These are phyloP conservation scores for Tulasnella sp. DNA, from an alignment of 768 basidiomycete genomes.

Conservation along the genomic window DNA sequence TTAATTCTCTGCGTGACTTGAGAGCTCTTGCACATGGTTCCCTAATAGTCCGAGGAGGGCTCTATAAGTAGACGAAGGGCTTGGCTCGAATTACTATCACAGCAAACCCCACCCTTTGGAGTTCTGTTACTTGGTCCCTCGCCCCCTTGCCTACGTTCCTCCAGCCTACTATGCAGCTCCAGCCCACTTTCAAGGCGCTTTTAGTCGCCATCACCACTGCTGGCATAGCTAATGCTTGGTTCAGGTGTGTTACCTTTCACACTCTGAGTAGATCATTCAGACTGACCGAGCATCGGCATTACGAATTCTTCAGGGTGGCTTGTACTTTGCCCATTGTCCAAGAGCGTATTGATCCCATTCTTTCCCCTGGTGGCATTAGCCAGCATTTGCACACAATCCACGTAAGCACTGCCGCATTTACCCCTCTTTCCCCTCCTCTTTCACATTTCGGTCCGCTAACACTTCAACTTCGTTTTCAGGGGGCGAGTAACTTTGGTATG, in stretches of 20 bases:
- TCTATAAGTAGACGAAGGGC: too few relatives aligned
- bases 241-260: background rate
- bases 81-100: too few relatives aligned
- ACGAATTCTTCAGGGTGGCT: background rate
- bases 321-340: constrained; percentile 7
- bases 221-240: constrained; percentile 6
- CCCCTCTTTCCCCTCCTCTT: too few relatives aligned
- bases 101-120: too few relatives aligned
- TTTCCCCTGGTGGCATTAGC: background rate
- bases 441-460: too few relatives aligned
- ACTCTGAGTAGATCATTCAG: too few relatives aligned
- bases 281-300: background rate
- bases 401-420: too few relatives aligned
- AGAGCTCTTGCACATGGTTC: too few relatives aligned
- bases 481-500: background rate
- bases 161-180: background rate
- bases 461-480: background rate
- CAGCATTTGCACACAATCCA: constrained; percentile 12
- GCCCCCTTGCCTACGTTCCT: background rate
- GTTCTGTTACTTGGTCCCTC: too few relatives aligned
- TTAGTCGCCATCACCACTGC: background rate
- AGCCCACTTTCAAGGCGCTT: constrained; percentile 2
- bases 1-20: too few relatives aligned
- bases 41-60: too few relatives aligned
- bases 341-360: constrained; percentile 14